Evolutionary conservation across 2,329 filamentous ascomycete species (phyloP).

Genomic region (Allantophomopsis cytisporea): DNA sequence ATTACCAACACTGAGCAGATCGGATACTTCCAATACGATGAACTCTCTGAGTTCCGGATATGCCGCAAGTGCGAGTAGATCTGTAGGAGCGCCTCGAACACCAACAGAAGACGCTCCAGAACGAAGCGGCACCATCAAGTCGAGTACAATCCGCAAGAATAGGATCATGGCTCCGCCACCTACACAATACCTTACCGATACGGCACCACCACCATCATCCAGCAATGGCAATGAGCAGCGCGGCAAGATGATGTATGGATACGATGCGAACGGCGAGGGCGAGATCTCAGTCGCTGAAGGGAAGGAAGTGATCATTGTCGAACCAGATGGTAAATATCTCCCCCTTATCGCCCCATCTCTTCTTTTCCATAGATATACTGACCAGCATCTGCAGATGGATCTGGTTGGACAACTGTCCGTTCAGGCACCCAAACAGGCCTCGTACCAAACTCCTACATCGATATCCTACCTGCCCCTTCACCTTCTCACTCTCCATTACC

Average conservation of each 20-base stretch:
- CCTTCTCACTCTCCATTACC: slow-evolving; percentile 19
- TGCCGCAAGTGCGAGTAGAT: slow-evolving; percentile 64
- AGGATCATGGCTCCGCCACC: slow-evolving; percentile 83
- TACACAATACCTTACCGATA: slow-evolving; percentile 58
- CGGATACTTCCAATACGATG: slow-evolving; percentile 56
- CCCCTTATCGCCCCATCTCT: not conserved
- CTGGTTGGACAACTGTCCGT: slow-evolving; percentile 82
- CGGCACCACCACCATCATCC: slow-evolving; percentile 4
- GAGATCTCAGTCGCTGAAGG: slow-evolving; percentile 74
- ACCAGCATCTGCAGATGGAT: slow-evolving; percentile 50
- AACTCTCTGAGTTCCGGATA: slow-evolving; percentile 84
- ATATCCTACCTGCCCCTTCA: slow-evolving; percentile 36
- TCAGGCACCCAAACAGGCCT: slow-evolving; percentile 65
- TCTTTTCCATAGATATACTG: slow-evolving; percentile 11
- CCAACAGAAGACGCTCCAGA: slow-evolving; percentile 33
- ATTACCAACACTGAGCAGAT: slow-evolving; percentile 56
- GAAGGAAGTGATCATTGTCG: slow-evolving; percentile 62
- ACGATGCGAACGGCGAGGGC: slow-evolving; percentile 67
- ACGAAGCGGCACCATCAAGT: slow-evolving; percentile 10
- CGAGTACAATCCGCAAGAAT: slow-evolving; percentile 34
- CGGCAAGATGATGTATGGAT: slow-evolving; percentile 83
- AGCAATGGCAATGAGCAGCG: slow-evolving; percentile 38
- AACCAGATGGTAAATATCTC: slow-evolving; percentile 66
- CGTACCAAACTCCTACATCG: slow-evolving; percentile 78
- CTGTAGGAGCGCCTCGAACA: slow-evolving; percentile 43